Conservation (phyloP, 306 rosid species). For the Ochetophila trinervis region DNA sequence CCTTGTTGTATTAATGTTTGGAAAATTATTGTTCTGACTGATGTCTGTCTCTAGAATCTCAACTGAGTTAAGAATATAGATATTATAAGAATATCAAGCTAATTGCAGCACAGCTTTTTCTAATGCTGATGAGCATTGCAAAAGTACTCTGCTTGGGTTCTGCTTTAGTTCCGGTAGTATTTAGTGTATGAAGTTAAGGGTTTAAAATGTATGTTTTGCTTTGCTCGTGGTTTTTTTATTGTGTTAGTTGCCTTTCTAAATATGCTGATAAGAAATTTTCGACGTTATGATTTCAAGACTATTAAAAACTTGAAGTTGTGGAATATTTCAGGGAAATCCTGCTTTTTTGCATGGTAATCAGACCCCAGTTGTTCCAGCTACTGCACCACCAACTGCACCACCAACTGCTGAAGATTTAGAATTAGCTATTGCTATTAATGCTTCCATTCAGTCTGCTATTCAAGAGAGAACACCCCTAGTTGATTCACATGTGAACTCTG, state of each 20-base stretch:
- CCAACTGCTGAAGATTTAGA: conserved; percentile 67
- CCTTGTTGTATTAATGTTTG: no score
- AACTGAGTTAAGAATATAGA: no score
- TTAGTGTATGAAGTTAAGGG: background rate
- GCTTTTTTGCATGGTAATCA: conserved; percentile 56
- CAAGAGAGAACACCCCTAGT: conserved; percentile 49
- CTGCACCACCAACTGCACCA: conserved; percentile 84
- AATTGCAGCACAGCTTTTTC: no score
- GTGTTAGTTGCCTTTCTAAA: background rate
- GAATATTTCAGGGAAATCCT: conserved; percentile 53
- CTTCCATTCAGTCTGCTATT: conserved; percentile 61
- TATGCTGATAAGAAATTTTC: background rate
- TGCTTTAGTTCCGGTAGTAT: background rate
- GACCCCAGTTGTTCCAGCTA: conserved; percentile 46
- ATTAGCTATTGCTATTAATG: conserved; percentile 63
- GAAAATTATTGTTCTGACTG: no score
- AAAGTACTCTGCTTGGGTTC: background rate
- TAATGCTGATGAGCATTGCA: no score
- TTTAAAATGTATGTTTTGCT: background rate
- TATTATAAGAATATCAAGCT: no score
- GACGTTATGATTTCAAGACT: conserved; percentile 3
- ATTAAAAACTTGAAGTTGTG: conserved; percentile 14
- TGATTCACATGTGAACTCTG: conserved; percentile 40
- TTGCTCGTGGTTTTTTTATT: background rate
- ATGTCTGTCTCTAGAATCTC: no score